Conservation (phyloP, 192 early-diverging fungal species). For the Backusella tuberculispora region DNA sequence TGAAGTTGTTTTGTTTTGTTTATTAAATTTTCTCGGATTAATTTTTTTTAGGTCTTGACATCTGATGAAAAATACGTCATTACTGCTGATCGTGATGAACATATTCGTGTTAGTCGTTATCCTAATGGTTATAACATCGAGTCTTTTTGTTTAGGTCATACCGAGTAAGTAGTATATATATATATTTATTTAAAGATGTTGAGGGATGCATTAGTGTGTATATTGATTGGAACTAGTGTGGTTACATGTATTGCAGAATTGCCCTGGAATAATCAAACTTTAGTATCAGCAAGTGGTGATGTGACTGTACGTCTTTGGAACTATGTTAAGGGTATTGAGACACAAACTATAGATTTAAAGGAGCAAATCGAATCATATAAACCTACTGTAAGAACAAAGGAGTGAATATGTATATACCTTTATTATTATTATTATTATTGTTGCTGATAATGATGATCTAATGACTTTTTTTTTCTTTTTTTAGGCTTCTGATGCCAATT, state of each 20-base stretch:
- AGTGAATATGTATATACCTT: background rate
- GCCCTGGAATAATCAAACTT: constrained; percentile 55
- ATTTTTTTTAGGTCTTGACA: constrained; percentile 56
- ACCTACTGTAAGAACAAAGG: constrained; percentile 21
- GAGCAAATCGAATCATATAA: constrained; percentile 29
- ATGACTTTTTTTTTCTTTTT: background rate
- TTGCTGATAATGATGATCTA: background rate
- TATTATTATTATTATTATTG: too few species aligned
- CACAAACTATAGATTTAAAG: constrained; percentile 70
- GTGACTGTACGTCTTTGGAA: constrained; percentile 80
- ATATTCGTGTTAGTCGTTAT: constrained; percentile 91
- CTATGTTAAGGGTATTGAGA: constrained; percentile 57
- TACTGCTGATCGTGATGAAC: constrained; percentile 97
- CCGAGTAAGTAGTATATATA: constrained; percentile 55
- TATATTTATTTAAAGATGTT: background rate
- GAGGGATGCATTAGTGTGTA: background rate
- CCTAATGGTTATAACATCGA: constrained; percentile 91
- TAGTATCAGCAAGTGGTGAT: constrained; percentile 89
- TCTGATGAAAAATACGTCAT: constrained; percentile 70
- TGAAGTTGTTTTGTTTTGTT: too few species aligned
- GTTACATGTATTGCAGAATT: constrained; percentile 68
- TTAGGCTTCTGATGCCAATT: constrained; percentile 31
- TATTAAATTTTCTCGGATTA: background rate
- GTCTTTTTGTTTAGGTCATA: constrained; percentile 90
- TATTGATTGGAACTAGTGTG: constrained; percentile 52